phyloP scores from a whole-genome alignment of 1,284 basidiomycete genomes.

The Sanguinoderma infundibulare region DNA sequence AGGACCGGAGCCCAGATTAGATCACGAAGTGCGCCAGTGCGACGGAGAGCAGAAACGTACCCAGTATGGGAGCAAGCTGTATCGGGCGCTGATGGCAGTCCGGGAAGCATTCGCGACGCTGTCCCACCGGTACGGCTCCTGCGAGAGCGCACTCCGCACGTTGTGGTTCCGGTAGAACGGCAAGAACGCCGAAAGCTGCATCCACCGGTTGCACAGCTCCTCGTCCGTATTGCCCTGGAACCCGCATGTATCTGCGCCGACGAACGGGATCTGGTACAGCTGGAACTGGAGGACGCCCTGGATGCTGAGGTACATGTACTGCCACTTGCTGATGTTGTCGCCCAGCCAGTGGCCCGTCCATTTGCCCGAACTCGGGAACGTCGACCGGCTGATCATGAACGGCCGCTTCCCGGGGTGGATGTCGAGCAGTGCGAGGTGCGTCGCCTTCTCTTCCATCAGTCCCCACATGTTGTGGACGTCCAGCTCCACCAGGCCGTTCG shows the following conservation, averaged over 20 bases:
- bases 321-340: slow-evolving; percentile 72
- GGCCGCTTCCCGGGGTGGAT: slow-evolving; percentile 61
- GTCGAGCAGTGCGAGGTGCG: slow-evolving; percentile 56
- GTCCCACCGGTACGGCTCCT: slow-evolving; percentile 81
- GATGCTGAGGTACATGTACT: slow-evolving; percentile 61
- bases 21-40: not conserved
- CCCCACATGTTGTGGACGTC: slow-evolving; percentile 73
- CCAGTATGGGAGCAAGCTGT: slow-evolving; percentile 77
- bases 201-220: slow-evolving; percentile 84
- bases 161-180: slow-evolving; percentile 80
- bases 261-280: slow-evolving; percentile 76
- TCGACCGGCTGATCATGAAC: slow-evolving; percentile 70
- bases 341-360: slow-evolving; percentile 59
- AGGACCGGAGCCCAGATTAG: no score
- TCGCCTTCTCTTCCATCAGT: slow-evolving; percentile 65
- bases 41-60: slow-evolving; percentile 34
- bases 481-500: slow-evolving; percentile 56
- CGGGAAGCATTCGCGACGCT: slow-evolving; percentile 75
- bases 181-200: slow-evolving; percentile 77
- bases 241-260: slow-evolving; percentile 61
- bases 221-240: slow-evolving; percentile 71
- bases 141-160: slow-evolving; percentile 58
- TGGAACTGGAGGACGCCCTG: slow-evolving; percentile 82
- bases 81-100: slow-evolving; percentile 70
- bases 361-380: slow-evolving; percentile 69